Percentiles rank a stretch among this genome's conserved stretches.
Evolutionary conservation across 2,329 filamentous ascomycete genomes (phyloP).

Genomic region (Sporothrix variecibatus): DNA sequence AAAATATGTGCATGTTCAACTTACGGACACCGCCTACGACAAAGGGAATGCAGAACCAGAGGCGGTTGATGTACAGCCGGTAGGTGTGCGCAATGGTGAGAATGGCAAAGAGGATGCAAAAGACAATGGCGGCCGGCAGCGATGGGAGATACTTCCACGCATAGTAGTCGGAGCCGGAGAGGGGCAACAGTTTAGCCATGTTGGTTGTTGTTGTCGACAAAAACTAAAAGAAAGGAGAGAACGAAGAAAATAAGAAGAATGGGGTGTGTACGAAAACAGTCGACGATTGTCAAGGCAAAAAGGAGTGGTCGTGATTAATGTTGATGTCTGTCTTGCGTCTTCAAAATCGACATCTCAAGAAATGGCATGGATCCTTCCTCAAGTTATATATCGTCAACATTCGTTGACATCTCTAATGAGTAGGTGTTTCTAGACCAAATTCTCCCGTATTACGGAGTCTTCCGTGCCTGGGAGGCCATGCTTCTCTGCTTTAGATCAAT

Average conservation of each 20-base stretch:
- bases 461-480: not conserved
- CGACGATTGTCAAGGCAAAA: not conserved
- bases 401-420: not conserved
- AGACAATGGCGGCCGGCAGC: conserved; percentile 23
- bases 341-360: not conserved
- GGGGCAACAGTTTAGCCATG: not conserved
- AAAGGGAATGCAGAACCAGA: conserved; percentile 29
- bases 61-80: conserved; percentile 16
- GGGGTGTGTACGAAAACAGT: too few species aligned
- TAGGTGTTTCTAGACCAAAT: not conserved
- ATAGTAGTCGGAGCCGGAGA: not conserved
- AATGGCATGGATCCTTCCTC: not conserved
- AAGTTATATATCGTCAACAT: not conserved
- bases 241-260: not conserved
- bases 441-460: conserved; percentile 4
- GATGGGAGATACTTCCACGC: conserved; percentile 24
- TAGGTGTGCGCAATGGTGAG: conserved; percentile 19
- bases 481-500: not conserved
- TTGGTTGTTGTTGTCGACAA: not conserved
- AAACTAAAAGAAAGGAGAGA: not conserved
- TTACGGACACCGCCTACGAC: conserved; percentile 25
- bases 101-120: conserved; percentile 21
- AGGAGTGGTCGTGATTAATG: not conserved
- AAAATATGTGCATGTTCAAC: not conserved
- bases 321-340: not conserved